phyloP scores from a whole-genome alignment of 2,329 filamentous ascomycete genomes.

The Byssothecium circinans region DNA sequence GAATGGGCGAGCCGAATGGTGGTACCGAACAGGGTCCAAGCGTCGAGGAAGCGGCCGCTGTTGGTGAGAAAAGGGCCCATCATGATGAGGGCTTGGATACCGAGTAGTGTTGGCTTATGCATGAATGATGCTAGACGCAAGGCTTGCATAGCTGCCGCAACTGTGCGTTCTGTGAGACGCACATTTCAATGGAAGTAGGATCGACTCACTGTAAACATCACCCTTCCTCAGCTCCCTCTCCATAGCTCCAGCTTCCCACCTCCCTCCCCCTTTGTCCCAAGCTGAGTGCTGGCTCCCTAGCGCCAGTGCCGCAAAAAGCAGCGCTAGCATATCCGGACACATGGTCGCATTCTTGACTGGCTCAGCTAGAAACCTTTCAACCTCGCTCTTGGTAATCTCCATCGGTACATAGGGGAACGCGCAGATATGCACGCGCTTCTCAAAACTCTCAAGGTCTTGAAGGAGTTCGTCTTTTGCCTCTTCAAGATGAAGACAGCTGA shows the following conservation, averaged over 20 bases:
- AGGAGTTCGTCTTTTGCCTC: constrained; percentile 40
- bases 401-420: constrained; percentile 51
- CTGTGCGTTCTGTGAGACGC: constrained; percentile 27
- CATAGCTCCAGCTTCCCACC: constrained; percentile 44
- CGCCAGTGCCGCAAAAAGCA: constrained; percentile 53
- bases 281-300: constrained; percentile 51
- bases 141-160: constrained; percentile 55
- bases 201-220: constrained; percentile 50
- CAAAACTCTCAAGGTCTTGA: constrained; percentile 46
- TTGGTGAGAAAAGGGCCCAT: constrained; percentile 54
- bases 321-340: constrained; percentile 52
- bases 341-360: constrained; percentile 46
- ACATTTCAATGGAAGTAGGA: neutral
- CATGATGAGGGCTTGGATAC: constrained; percentile 52
- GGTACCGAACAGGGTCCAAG: constrained; percentile 53
- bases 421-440: constrained; percentile 47
- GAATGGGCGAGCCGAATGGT: constrained; percentile 54
- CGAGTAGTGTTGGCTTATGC: constrained; percentile 51
- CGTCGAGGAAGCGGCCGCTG: constrained; percentile 53
- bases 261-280: constrained; percentile 45
- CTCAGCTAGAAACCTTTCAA: constrained; percentile 50
- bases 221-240: constrained; percentile 41
- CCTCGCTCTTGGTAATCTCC: constrained; percentile 47
- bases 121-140: constrained; percentile 52
- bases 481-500: constrained; percentile 41